Evolutionary conservation across 805 yeast genomes (phyloP).

Genomic region (Saccharomycopsis fermentans): DNA sequence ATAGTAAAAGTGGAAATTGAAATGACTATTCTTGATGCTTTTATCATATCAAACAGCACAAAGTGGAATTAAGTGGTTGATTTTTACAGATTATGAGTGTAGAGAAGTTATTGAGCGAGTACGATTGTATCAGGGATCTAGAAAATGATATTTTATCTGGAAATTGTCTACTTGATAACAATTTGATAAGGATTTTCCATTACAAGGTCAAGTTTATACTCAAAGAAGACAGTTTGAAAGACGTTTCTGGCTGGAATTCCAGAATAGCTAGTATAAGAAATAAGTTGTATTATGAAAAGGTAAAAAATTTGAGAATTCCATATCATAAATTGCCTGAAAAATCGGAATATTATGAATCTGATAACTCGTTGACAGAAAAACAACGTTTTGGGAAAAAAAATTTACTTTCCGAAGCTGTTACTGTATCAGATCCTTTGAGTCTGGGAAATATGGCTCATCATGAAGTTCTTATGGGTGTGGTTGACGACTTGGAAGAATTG

Average conservation of each 20-base stretch:
- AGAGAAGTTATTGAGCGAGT: neutral
- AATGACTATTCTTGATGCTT: no score
- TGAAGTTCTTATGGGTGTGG: neutral
- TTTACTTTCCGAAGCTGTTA: neutral
- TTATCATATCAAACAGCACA: no score
- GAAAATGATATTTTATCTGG: neutral
- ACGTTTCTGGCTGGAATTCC: neutral
- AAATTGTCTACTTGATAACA: neutral
- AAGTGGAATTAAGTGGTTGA: no score
- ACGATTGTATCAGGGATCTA: neutral
- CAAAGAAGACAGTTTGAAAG: neutral
- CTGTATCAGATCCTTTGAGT: neutral
- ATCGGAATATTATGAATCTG: neutral
- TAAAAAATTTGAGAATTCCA: neutral
- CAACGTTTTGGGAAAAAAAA: neutral
- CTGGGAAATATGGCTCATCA: neutral
- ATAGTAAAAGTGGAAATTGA: no score
- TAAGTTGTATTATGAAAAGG: neutral
- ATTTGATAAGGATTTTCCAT: neutral
- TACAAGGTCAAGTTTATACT: neutral
- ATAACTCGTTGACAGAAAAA: neutral
- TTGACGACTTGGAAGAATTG: constrained; percentile 8
- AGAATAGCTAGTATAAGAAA: neutral
- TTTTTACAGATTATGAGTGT: neutral
- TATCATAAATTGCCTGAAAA: neutral